A percentile compares a stretch with the other conserved stretches of the same genome.
Conservation (phyloP, 495 filamentous ascomycete species). For the Aspergillus haitiensis region DNA sequence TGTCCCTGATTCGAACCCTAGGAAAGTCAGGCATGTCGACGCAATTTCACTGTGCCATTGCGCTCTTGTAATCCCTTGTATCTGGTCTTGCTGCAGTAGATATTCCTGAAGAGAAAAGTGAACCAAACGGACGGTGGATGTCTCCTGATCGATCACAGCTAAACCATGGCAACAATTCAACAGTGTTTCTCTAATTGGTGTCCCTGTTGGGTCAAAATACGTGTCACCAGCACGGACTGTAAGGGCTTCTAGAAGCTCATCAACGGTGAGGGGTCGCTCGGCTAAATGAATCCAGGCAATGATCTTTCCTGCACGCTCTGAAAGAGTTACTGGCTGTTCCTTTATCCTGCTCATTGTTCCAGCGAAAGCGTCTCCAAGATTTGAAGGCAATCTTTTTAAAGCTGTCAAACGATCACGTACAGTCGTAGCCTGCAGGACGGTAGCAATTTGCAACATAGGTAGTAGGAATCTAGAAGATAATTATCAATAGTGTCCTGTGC, state of each 20-base stretch:
- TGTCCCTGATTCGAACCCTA: background rate
- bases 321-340: slow-evolving; percentile 17
- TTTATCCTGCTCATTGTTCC: slow-evolving; percentile 19
- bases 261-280: slow-evolving; percentile 15
- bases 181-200: slow-evolving; percentile 14
- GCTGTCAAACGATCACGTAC: slow-evolving; percentile 19
- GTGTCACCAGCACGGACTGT: slow-evolving; percentile 20
- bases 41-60: slow-evolving; percentile 21
- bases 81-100: slow-evolving; percentile 11
- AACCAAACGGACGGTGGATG: slow-evolving; percentile 17
- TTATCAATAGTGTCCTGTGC: slow-evolving; percentile 1
- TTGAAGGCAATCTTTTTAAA: slow-evolving; percentile 16
- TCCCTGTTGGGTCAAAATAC: slow-evolving; percentile 15
- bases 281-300: slow-evolving; percentile 24
- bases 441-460: slow-evolving; percentile 20
- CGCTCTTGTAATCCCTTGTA: slow-evolving; percentile 17
- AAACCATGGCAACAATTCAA: slow-evolving; percentile 22
- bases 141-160: slow-evolving; percentile 17
- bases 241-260: slow-evolving; percentile 21
- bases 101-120: slow-evolving; percentile 24
- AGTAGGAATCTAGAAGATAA: slow-evolving; percentile 20
- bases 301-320: slow-evolving; percentile 15
- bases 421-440: slow-evolving; percentile 22
- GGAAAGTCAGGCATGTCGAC: slow-evolving; percentile 16
- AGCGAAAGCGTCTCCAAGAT: slow-evolving; percentile 20